Evolutionary conservation across 805 yeast species (phyloP).

Genomic region (Candida endomychidarum): DNA sequence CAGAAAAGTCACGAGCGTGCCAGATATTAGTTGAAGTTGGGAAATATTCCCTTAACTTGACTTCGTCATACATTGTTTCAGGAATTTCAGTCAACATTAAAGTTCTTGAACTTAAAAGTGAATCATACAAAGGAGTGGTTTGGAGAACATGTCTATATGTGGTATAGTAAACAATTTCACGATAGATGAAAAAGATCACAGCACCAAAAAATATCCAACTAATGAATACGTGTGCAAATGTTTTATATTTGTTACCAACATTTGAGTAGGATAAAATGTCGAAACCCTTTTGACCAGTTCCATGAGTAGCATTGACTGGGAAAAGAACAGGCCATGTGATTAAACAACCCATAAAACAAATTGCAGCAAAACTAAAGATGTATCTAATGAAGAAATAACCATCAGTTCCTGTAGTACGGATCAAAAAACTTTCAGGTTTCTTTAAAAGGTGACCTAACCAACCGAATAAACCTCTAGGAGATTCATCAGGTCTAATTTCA

Average conservation of each 20-base stretch:
- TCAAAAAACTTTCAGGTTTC: conserved; percentile 58
- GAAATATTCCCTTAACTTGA: conserved; percentile 54
- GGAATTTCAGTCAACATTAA: conserved; percentile 71
- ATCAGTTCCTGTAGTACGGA: conserved; percentile 73
- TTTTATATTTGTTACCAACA: conserved; percentile 60
- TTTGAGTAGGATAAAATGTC: conserved; percentile 65
- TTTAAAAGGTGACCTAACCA: conserved; percentile 56
- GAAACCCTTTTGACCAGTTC: conserved; percentile 55
- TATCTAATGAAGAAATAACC: conserved; percentile 75
- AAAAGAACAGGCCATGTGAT: conserved; percentile 67
- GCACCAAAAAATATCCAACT: conserved; percentile 73
- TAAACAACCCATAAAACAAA: conserved; percentile 54
- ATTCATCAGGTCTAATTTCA: conserved; percentile 43
- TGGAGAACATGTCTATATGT: conserved; percentile 73
- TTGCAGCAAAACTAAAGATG: conserved; percentile 51
- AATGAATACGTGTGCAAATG: conserved; percentile 71
- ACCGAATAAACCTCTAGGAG: conserved; percentile 45
- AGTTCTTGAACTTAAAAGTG: conserved; percentile 68
- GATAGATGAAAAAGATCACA: conserved; percentile 65
- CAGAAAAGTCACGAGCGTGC: conserved; percentile 63
- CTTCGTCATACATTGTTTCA: conserved; percentile 45
- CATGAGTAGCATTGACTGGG: conserved; percentile 61
- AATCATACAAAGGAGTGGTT: conserved; percentile 71
- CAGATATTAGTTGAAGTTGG: conserved; percentile 60
- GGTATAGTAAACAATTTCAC: conserved; percentile 69